Percentiles rank a stretch among this genome's conserved stretches.
phyloP scores from a whole-genome alignment of 1,139 yeast genomes.

The Taiozyma sp. region DNA sequence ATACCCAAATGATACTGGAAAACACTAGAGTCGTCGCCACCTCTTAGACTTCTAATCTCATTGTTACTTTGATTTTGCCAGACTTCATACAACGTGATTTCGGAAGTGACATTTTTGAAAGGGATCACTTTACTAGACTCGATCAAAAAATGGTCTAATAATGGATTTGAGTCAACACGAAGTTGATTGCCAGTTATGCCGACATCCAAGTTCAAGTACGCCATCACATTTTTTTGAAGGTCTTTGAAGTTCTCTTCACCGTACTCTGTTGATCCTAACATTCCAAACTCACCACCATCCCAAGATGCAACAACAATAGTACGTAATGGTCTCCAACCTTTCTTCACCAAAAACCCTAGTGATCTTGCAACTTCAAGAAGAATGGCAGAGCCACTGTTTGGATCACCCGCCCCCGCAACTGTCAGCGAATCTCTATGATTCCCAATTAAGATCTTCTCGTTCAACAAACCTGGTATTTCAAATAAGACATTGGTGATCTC shows the following conservation, averaged over 20 bases:
- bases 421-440: slow-evolving; percentile 42
- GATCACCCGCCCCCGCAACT: slow-evolving; percentile 40
- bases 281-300: slow-evolving; percentile 46
- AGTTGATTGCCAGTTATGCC: slow-evolving; percentile 40
- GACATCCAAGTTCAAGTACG: slow-evolving; percentile 43
- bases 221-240: slow-evolving; percentile 31
- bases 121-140: slow-evolving; percentile 33
- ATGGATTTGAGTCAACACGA: slow-evolving; percentile 35
- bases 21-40: slow-evolving; percentile 38
- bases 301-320: slow-evolving; percentile 46
- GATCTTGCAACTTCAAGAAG: slow-evolving; percentile 44
- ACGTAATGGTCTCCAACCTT: slow-evolving; percentile 52
- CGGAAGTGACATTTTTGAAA: slow-evolving; percentile 24
- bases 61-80: slow-evolving; percentile 29
- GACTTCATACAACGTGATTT: slow-evolving; percentile 30
- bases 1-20: slow-evolving; percentile 48
- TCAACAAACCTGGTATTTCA: slow-evolving; percentile 45
- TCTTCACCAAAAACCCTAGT: slow-evolving; percentile 31
- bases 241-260: slow-evolving; percentile 34
- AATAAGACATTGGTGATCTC: slow-evolving; percentile 41
- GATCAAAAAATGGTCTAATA: slow-evolving; percentile 31
- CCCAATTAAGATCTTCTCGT: slow-evolving; percentile 45
- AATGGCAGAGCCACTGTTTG: slow-evolving; percentile 39
- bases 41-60: slow-evolving; percentile 28
- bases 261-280: slow-evolving; percentile 45